Percentiles rank a stretch among this genome's conserved stretches.
Conservation (phyloP, 139 green algal species). For the Chlamydomonas schloesseri region DNA sequence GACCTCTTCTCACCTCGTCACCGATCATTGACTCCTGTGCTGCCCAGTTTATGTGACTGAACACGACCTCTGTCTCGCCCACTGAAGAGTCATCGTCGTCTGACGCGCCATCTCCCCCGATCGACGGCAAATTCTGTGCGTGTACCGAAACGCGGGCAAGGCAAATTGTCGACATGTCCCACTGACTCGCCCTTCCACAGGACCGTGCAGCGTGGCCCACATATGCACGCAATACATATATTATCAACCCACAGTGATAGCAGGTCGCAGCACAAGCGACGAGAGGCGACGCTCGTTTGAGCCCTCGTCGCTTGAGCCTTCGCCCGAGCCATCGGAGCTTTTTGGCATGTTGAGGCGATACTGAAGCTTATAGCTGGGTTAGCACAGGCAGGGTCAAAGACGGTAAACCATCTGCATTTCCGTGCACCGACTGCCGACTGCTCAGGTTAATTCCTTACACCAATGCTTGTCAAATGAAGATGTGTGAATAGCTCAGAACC, state of each 20-base stretch:
- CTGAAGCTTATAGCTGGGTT: too few relatives aligned
- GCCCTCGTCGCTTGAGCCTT: not conserved
- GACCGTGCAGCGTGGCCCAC: too few relatives aligned
- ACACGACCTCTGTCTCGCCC: conserved; percentile 12
- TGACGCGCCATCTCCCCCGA: not conserved
- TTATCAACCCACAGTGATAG: not conserved
- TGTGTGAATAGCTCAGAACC: too few relatives aligned
- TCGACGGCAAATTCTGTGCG: conserved; percentile 27
- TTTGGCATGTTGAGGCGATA: not conserved
- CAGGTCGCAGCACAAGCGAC: conserved; percentile 2
- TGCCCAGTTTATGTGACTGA: conserved; percentile 38
- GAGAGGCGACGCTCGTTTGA: not conserved
- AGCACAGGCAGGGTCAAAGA: not conserved
- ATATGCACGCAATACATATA: not conserved
- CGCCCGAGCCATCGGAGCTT: conserved; percentile 5
- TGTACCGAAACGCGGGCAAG: not conserved
- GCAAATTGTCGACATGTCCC: too few relatives aligned
- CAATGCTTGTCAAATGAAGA: too few relatives aligned
- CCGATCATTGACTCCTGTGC: conserved; percentile 9
- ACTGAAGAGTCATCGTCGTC: conserved; percentile 7
- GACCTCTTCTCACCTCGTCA: conserved; percentile 11
- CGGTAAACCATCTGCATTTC: too few relatives aligned
- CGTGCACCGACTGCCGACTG: too few relatives aligned
- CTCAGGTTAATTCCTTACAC: too few relatives aligned
- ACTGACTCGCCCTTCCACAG: not conserved